Conservation (phyloP, 2,329 filamentous ascomycete species). For the Fusarium falciforme region DNA sequence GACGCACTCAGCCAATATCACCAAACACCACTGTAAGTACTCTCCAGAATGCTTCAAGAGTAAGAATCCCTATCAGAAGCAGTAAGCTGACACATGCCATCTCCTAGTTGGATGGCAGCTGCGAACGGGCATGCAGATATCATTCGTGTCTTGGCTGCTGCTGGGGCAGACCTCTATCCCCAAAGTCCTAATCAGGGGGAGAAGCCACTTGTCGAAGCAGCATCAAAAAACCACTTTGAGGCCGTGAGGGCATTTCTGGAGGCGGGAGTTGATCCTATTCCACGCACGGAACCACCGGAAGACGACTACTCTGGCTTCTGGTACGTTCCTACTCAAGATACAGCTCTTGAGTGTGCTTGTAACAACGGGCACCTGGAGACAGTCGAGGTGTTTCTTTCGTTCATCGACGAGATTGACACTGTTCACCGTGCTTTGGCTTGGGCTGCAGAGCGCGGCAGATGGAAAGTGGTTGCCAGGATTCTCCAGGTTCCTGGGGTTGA, state of each 20-base stretch:
- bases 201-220: constrained; percentile 51
- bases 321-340: constrained; percentile 32
- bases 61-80: background rate
- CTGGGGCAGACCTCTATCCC: constrained; percentile 43
- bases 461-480: constrained; percentile 43
- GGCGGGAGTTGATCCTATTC: constrained; percentile 49
- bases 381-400: constrained; percentile 42
- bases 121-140: constrained; percentile 25
- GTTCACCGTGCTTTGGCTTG: constrained; percentile 44
- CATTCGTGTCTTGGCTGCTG: constrained; percentile 31
- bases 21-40: constrained; percentile 41
- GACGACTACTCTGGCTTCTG: background rate
- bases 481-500: constrained; percentile 46
- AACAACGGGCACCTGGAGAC: constrained; percentile 40
- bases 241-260: constrained; percentile 47
- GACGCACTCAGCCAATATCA: constrained; percentile 22
- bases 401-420: constrained; percentile 35
- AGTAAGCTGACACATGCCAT: background rate
- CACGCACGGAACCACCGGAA: background rate
- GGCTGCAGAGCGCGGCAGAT: constrained; percentile 33
- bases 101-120: constrained; percentile 38
- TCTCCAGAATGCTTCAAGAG: background rate
- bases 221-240: constrained; percentile 40
- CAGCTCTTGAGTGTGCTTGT: constrained; percentile 48
- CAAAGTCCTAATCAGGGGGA: constrained; percentile 35